phyloP scores from a whole-genome alignment of 2,329 filamentous ascomycete species.

The Alternaria sp. region DNA sequence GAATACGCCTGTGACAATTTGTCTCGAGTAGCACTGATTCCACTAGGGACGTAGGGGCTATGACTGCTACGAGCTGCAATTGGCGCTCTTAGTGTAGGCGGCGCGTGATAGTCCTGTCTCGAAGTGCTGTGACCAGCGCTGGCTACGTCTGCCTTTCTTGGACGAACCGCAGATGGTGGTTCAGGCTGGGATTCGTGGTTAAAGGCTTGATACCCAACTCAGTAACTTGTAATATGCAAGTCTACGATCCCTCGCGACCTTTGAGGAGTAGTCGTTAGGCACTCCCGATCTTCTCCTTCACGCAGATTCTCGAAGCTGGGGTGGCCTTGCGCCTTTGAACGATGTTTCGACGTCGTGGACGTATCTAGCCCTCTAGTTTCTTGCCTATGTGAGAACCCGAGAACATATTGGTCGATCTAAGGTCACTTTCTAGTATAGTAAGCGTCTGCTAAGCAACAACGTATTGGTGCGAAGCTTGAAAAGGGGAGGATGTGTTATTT shows the following conservation, averaged over 20 bases:
- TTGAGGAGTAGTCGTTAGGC: not conserved
- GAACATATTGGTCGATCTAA: not conserved
- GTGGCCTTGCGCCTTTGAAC: not conserved
- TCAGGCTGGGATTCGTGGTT: not conserved
- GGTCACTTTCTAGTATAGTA: not conserved
- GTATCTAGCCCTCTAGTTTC: not conserved
- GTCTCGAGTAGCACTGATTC: not conserved
- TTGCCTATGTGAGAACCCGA: not conserved
- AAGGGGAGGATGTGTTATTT: not conserved
- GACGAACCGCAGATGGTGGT: not conserved
- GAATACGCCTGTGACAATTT: not conserved
- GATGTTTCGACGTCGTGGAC: not conserved
- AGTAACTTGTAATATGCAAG: not conserved
- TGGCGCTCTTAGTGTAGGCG: not conserved
- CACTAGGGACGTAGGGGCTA: not conserved
- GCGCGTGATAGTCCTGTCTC: not conserved
- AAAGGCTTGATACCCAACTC: not conserved
- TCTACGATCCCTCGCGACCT: not conserved
- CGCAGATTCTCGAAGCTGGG: not conserved
- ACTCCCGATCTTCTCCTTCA: not conserved
- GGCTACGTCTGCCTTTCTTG: not conserved
- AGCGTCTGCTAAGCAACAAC: not conserved
- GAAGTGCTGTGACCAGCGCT: not conserved
- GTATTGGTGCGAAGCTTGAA: not conserved
- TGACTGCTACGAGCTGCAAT: not conserved